These are phyloP conservation scores for Blastobotrys ciferrii DNA, from an alignment of 1,139 yeast species.

Conservation along the genomic window DNA sequence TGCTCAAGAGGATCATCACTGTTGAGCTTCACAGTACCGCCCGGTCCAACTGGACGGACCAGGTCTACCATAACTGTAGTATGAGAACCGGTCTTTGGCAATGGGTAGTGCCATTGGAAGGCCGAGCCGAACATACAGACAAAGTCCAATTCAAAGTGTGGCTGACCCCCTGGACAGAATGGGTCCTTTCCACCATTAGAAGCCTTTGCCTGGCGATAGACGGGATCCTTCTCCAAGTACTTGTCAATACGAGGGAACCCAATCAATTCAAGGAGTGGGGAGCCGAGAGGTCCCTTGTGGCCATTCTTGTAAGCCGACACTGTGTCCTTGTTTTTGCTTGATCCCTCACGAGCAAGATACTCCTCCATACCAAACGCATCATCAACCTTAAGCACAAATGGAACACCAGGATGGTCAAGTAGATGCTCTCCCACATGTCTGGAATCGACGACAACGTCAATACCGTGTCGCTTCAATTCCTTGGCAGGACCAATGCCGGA, in stretches of 20 bases:
- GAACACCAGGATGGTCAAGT: slow-evolving; percentile 34
- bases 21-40: slow-evolving; percentile 29
- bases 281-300: slow-evolving; percentile 26
- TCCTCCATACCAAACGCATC: slow-evolving; percentile 28
- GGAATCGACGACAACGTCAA: slow-evolving; percentile 29
- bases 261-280: slow-evolving; percentile 28
- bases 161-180: slow-evolving; percentile 30
- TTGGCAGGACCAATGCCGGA: slow-evolving; percentile 32
- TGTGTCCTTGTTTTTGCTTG: slow-evolving; percentile 21
- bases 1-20: slow-evolving; percentile 28
- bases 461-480: slow-evolving; percentile 26
- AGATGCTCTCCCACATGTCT: slow-evolving; percentile 33
- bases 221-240: slow-evolving; percentile 25
- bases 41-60: slow-evolving; percentile 31
- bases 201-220: slow-evolving; percentile 25
- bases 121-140: slow-evolving; percentile 30
- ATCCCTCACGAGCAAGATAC: slow-evolving; percentile 24
- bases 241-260: slow-evolving; percentile 23
- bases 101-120: slow-evolving; percentile 32
- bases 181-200: slow-evolving; percentile 30
- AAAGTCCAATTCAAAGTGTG: slow-evolving; percentile 31
- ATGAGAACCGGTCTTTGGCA: slow-evolving; percentile 27
- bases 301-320: slow-evolving; percentile 20
- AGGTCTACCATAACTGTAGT: slow-evolving; percentile 29
- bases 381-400: slow-evolving; percentile 28